These are phyloP conservation scores for Russula compacta DNA, from an alignment of 768 basidiomycete species.

Conservation along the genomic window DNA sequence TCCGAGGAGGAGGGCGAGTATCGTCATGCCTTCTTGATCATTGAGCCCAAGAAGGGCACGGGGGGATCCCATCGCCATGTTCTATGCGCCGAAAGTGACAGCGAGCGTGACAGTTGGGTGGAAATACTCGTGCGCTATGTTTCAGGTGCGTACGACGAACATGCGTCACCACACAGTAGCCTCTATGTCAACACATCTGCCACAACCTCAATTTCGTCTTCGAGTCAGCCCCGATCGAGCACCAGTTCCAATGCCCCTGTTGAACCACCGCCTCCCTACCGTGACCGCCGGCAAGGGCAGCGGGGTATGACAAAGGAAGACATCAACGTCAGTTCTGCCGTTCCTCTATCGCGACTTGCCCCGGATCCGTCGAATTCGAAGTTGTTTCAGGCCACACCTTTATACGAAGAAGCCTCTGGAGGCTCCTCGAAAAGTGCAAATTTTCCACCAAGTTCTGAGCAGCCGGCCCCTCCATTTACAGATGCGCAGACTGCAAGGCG, in stretches of 20 bases:
- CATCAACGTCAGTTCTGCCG: slow-evolving; percentile 40
- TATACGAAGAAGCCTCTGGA: slow-evolving; percentile 22
- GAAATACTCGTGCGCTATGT: slow-evolving; percentile 86
- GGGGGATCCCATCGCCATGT: slow-evolving; percentile 77
- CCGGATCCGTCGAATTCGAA: slow-evolving; percentile 51
- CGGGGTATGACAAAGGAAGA: slow-evolving; percentile 52
- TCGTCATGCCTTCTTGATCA: slow-evolving; percentile 94
- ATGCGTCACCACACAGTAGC: slow-evolving; percentile 12
- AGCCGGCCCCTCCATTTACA: slow-evolving; percentile 25
- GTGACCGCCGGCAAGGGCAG: slow-evolving; percentile 13
- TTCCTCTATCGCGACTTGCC: slow-evolving; percentile 49
- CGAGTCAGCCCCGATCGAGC: slow-evolving; percentile 49
- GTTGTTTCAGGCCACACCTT: slow-evolving; percentile 41
- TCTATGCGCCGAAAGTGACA: slow-evolving; percentile 92
- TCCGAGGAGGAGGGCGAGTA: slow-evolving; percentile 87
- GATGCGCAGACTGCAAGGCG: slow-evolving; percentile 35
- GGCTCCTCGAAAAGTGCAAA: slow-evolving; percentile 36
- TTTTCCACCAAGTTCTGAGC: slow-evolving; percentile 38
- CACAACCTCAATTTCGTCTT: slow-evolving; percentile 19
- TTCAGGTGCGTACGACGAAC: slow-evolving; percentile 68
- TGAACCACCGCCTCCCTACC: slow-evolving; percentile 27
- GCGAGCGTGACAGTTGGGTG: slow-evolving; percentile 91
- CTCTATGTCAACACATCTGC: slow-evolving; percentile 19
- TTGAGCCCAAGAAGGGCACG: slow-evolving; percentile 73
- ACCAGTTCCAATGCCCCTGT: slow-evolving; percentile 39